Evolutionary conservation across 257 asterid species (phyloP), one percentile per base, ranked within the genome.

Genomic region (Solanum appendiculatum): DNA sequence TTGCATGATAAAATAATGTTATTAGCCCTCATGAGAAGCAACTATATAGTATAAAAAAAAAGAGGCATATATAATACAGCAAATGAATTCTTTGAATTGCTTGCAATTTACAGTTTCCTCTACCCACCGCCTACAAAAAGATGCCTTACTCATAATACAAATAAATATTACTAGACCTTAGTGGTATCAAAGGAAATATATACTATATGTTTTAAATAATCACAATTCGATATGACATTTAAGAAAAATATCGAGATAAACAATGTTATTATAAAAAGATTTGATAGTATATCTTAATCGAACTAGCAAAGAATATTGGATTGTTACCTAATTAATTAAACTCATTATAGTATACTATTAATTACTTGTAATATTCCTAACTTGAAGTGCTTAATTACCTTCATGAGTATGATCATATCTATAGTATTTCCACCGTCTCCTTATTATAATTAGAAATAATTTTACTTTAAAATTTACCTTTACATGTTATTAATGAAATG

Each of bases 121-220:
- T 48, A 48, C 63, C 68, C 85, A 80, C 68, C 85, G 85, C 66
- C 42, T 80, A 80, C 29, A 51, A 29, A 80, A 80, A 80, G 85
- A 80, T 80, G 85, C 68, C 85, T 80, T 46, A 5, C 85, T 80
- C 42, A 29, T 48, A 29, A 9, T 18, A 13, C 15, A 44, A 44
- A 44, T 64, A 68, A 68, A 29, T 31, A 68, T 15, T 66, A 31
- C 40, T 6, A 68, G 75, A 68, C 40, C 40, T 31, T 31, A 68
- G 40, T 6, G 75, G 73, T 64, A 25, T 64, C 73, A 27, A 64
- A 64, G 33, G 36, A 5, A 29, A 64, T 46, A 13, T 46, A 64
- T 64, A 68, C 12, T 4, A 25, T 5, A n/a, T n/a, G 33, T 4
- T 63, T 0, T 25, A n/a, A n/a, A 63, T 25, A 63, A 25, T 63